Conservation (phyloP, 148 eudicot species). For the Camellia lanceoleosa region DNA sequence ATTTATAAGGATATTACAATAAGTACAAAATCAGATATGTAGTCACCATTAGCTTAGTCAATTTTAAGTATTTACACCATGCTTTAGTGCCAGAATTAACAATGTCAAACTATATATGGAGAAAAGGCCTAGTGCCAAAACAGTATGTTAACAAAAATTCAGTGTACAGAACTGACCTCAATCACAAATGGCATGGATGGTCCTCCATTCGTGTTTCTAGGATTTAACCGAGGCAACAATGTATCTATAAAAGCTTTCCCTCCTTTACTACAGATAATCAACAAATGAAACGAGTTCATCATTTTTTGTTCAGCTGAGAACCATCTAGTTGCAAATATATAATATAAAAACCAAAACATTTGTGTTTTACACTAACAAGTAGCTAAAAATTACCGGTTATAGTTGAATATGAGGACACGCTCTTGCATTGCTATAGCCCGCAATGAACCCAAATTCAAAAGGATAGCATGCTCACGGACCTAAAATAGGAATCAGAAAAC, state of each 20-base stretch:
- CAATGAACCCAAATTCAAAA: constrained; percentile 88
- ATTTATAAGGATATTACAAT: neutral
- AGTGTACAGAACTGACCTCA: constrained; percentile 50
- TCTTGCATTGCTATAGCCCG: constrained; percentile 98
- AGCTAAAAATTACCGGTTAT: constrained; percentile 62
- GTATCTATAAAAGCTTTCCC: constrained; percentile 96
- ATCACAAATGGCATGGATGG: constrained; percentile 84
- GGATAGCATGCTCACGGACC: constrained; percentile 91
- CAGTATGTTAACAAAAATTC: neutral
- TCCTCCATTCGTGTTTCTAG: constrained; percentile 65
- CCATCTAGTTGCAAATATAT: neutral
- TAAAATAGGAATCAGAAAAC: constrained; percentile 31
- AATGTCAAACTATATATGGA: neutral
- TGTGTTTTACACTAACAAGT: neutral
- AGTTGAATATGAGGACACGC: constrained; percentile 83
- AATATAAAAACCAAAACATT: neutral
- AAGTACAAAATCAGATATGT: neutral
- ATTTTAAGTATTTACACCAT: neutral
- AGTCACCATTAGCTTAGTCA: too few species aligned
- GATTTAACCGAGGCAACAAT: constrained; percentile 77
- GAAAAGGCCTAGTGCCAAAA: neutral
- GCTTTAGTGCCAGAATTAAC: neutral
- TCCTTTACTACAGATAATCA: constrained; percentile 52
- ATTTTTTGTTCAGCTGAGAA: constrained; percentile 15
- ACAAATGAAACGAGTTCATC: constrained; percentile 15